Evolutionary conservation across 495 filamentous ascomycete genomes (phyloP).

Genomic region (Entonaema liquescens): DNA sequence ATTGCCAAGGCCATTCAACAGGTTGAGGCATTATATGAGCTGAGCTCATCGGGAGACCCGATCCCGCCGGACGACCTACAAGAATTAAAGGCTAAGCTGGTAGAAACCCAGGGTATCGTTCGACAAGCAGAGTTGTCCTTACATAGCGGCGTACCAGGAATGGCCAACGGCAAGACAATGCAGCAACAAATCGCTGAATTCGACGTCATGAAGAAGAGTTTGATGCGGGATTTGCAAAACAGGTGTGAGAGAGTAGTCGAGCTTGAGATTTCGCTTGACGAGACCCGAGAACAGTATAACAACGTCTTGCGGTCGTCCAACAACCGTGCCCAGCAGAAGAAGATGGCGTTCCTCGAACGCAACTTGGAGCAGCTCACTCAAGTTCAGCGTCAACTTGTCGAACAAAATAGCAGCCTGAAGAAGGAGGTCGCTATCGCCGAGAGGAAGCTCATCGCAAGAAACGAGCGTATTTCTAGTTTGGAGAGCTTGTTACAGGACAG

Average conservation of each 20-base stretch:
- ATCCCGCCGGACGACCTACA: constrained; percentile 83
- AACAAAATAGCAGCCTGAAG: constrained; percentile 95
- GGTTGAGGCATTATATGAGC: constrained; percentile 79
- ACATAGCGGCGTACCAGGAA: constrained; percentile 57
- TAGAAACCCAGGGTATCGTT: constrained; percentile 91
- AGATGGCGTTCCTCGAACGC: constrained; percentile 98
- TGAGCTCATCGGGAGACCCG: constrained; percentile 76
- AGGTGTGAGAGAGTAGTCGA: constrained; percentile 97
- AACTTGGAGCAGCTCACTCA: constrained; percentile 97
- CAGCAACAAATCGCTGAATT: constrained; percentile 98
- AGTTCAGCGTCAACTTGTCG: constrained; percentile 95
- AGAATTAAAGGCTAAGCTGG: constrained; percentile 75
- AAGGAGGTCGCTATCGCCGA: constrained; percentile 99
- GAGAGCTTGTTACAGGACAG: constrained; percentile 93
- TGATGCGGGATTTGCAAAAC: constrained; percentile 99
- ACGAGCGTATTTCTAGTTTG: constrained; percentile 93
- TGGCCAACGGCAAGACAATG: constrained; percentile 86
- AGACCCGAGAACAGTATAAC: constrained; percentile 98
- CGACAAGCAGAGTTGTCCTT: constrained; percentile 90
- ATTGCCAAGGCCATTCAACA: constrained; percentile 83
- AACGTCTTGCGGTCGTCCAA: constrained; percentile 94
- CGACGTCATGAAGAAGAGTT: constrained; percentile 98
- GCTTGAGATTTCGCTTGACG: constrained; percentile 94
- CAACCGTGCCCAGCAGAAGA: constrained; percentile 98
- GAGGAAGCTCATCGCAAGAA: constrained; percentile 92